Base-by-base conservation (phyloP, 306 rosid genomes). In the Delonix regia region DNA sequence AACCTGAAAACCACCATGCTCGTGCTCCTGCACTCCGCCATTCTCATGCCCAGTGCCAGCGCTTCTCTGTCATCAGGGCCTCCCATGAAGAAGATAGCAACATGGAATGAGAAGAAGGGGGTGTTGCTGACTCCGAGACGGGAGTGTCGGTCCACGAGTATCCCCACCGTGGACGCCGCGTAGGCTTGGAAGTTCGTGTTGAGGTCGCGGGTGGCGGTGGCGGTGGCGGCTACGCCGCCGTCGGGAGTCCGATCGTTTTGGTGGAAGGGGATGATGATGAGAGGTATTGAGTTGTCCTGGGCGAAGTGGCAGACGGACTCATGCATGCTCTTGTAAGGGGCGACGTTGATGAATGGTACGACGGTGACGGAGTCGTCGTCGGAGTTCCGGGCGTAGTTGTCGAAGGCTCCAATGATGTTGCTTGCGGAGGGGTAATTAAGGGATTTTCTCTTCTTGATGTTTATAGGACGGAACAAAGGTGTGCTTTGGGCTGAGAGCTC, bases 51-150 rank as follows among this genome's bases (percentile, higher is more conserved):
- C 2, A 65, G 74, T 6, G 86, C 80, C 3, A 87, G 36, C 0
- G 83, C 86, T 75, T 84, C 86, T 0, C 85, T 64, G 42, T 87
- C 87, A 3, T 87, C 85, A 0, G 78, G 49, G 13, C 90, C 87
- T 0, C 90, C 87, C 3, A 80, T 25, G 66, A 84, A 87, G 34
- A 87, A 55, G 11, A 65, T 68, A 0, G 38, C 84, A 0, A 85
- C 78, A n/a, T 67, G 64, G 75, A 64, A 75, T 1, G 85, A 69
- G 56, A 76, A 48, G 1, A 64, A 19, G 9, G 39, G 4, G 2
- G 51, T 0, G 21, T 9, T 0, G 38, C 34, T 60, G 19, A 13
- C 1, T 12, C 39, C 0, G 0, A 6, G 34, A 24, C 30, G n/a
- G 0, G 66, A 60, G 10, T 77, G 51, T 47, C 84, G 27, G 25